Base-by-base conservation (phyloP, 2,329 filamentous ascomycete genomes). In the Cercospora sesami region DNA sequence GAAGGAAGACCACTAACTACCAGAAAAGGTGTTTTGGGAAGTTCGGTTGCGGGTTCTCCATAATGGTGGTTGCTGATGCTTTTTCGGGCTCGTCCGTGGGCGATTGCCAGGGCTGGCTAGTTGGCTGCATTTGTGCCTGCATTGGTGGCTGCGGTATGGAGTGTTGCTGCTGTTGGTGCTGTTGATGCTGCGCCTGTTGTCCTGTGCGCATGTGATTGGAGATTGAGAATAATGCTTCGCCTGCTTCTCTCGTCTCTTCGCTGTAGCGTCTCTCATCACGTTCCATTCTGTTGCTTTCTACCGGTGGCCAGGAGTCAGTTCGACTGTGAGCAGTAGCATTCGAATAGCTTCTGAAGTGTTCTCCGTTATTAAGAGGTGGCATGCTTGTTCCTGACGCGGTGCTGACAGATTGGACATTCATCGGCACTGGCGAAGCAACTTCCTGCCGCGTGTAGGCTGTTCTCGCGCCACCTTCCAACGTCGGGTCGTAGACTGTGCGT, bases 21-120 rank as follows among this genome's bases (percentile, higher is more conserved):
- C 71, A 72, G 64, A 72, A 72, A 16, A 72, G 58, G 45, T 72
- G 68, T 57, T 71, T 71, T n/a, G 71, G 71, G 23, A 72, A 71
- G 3, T 69, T 62, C 30, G 67, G 57, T 18, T 66, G 66, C 10
- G 66, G 42, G 14, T 60, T 39, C 31, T 68, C 64, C 9, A 53
- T 23, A 12, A 60, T 45, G n/a, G 45, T 30, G 12, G 61, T 36
- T n/a, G 45, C 21, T 10, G n/a, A 60, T 30, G 63, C 21, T 8
- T 64, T 58, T 9, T 30, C 28, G 48, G 48, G 12, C n/a, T 28
- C 21, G 31, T 30, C 26, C n/a, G 62, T 65, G 45, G 45, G 21
- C 16, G 67, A 61, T 36, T 65, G 63, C 36, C 63, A 65, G 21
- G 55, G 26, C 42, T 60, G 64, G 45, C 42, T 55, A 14, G 58